These are phyloP conservation scores for Claviceps cyperi DNA, from an alignment of 2,329 filamentous ascomycete species.

Conservation along the genomic window DNA sequence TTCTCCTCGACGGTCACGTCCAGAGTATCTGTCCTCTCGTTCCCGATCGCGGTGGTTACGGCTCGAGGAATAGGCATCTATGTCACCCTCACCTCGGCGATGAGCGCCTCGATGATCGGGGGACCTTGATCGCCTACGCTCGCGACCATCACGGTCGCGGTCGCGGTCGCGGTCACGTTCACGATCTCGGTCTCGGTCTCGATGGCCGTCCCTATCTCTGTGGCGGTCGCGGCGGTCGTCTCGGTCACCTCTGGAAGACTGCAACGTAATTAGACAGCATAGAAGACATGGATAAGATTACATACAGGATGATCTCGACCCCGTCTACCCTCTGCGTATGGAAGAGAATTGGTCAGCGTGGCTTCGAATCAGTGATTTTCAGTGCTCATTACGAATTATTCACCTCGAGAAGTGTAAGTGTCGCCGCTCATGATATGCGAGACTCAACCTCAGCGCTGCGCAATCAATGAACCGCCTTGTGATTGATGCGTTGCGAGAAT, in stretches of 20 bases:
- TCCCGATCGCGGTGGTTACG: constrained; percentile 86
- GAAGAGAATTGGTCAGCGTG: constrained; percentile 9
- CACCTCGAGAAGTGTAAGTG: constrained; percentile 56
- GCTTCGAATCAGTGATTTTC: not conserved
- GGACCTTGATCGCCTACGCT: constrained; percentile 71
- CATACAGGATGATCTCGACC: constrained; percentile 41
- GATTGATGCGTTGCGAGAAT: constrained; percentile 1
- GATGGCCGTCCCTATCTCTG: constrained; percentile 35
- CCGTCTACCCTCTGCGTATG: constrained; percentile 31
- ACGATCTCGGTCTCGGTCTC: constrained; percentile 19
- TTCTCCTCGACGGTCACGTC: constrained; percentile 52
- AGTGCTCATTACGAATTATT: constrained; percentile 11
- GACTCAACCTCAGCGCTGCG: constrained; percentile 6
- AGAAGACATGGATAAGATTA: constrained; percentile 8
- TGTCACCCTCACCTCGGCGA: constrained; percentile 58
- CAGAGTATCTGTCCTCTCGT: constrained; percentile 79
- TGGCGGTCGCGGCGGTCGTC: constrained; percentile 30
- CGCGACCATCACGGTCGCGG: constrained; percentile 54
- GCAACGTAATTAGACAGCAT: constrained; percentile 9
- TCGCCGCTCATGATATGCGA: constrained; percentile 63
- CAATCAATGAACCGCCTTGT: constrained; percentile 4
- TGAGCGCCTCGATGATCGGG: constrained; percentile 51
- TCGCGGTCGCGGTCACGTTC: constrained; percentile 13
- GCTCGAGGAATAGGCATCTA: constrained; percentile 86
- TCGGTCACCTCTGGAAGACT: constrained; percentile 18